phyloP scores from a whole-genome alignment of 805 yeast genomes.

The Komagataella kurtzmanii region DNA sequence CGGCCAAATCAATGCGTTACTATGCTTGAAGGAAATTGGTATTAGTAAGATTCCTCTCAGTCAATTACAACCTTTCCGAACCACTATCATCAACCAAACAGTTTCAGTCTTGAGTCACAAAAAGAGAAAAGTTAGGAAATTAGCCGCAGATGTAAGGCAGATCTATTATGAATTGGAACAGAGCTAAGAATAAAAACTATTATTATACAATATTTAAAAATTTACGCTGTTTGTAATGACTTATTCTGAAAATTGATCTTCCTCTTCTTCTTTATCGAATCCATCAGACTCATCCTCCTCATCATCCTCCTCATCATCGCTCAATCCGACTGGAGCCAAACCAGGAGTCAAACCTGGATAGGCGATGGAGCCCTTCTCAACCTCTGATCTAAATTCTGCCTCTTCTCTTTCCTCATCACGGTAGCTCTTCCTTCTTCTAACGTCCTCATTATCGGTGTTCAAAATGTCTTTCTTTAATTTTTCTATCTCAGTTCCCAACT shows the following conservation, averaged over 20 bases:
- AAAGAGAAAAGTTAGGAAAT: slow-evolving; percentile 60
- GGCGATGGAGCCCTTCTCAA: slow-evolving; percentile 28
- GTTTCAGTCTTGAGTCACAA: slow-evolving; percentile 53
- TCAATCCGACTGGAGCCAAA: slow-evolving; percentile 66
- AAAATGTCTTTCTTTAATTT: slow-evolving; percentile 28
- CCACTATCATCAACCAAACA: slow-evolving; percentile 31
- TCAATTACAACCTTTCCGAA: slow-evolving; percentile 37
- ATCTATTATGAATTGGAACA: slow-evolving; percentile 42
- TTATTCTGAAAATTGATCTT: background rate
- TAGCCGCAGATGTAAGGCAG: slow-evolving; percentile 74
- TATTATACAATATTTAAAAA: background rate
- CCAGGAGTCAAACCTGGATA: slow-evolving; percentile 73
- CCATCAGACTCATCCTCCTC: background rate
- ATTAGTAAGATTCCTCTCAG: slow-evolving; percentile 22
- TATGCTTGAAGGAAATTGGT: slow-evolving; percentile 39
- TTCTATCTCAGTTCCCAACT: slow-evolving; percentile 17
- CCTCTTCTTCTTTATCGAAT: background rate
- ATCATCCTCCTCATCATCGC: slow-evolving; percentile 28
- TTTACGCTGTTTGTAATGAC: background rate
- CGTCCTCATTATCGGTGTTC: slow-evolving; percentile 28
- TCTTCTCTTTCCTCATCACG: slow-evolving; percentile 17
- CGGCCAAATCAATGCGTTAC: slow-evolving; percentile 44
- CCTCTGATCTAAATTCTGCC: slow-evolving; percentile 23
- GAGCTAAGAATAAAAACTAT: background rate
- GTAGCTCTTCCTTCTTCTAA: slow-evolving; percentile 20